Base-by-base conservation (phyloP, 1,139 yeast species). In the Sugiyamaella grinbergsii region DNA sequence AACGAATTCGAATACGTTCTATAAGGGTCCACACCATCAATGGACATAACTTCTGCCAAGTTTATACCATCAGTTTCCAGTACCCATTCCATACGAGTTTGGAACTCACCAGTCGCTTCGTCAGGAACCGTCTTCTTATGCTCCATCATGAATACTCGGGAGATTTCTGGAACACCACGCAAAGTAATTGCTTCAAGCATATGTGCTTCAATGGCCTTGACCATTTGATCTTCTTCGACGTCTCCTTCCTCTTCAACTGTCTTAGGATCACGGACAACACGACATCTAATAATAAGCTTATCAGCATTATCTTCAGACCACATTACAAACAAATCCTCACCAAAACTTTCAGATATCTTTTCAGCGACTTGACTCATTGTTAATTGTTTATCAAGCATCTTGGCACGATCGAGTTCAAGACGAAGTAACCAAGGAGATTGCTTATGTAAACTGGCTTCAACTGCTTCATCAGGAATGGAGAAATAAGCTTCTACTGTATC, bases 251-350 rank as follows among this genome's bases (percentile, higher is more conserved):
- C 96, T 62, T 91, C 97, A 66, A 90, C 72, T 13, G 90, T 78
- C 72, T 93, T 93, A 55, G 96, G 97, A 70, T 90, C 97, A 72
- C 98, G 88, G 41, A 93, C 93, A 61, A 94, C 96, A 77, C 99
- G 87, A 78, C 98, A 93, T 78, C 99, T 95, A 61, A 94, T 86
- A 57, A 93, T 85, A 72, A 94, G 83, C 71, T 90, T 91, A 62
- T 93, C 98, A 42, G 98, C 97, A 64, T 95, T 91, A 76, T 94
- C 99, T 76, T 94, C 98, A 44, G 97, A 90, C 98, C 98, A 94
- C 66, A 94, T 93, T 47, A 94, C 96, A 65, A 91, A 93, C 73
- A 93, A 75, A 72, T 93, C 98, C 64, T 90, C 95, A 53, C 93
- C 95, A 69, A 93, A 94, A 59, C 89, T 86, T 65, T 86, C 93